These are phyloP conservation scores for Neodidymelliopsis sp. DNA, from an alignment of 2,329 filamentous ascomycete genomes.

Conservation along the genomic window DNA sequence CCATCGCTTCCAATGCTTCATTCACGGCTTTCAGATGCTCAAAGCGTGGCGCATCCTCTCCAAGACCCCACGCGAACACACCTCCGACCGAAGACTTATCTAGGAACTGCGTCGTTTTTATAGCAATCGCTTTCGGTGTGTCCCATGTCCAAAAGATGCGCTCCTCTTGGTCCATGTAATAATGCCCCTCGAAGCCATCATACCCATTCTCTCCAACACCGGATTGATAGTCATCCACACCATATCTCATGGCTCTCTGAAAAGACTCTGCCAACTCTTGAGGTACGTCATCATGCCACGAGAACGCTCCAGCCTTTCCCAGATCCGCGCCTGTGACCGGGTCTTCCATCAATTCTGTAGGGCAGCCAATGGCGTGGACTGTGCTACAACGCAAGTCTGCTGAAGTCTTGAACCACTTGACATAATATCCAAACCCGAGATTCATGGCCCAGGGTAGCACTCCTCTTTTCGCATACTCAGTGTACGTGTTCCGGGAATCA, in stretches of 20 bases:
- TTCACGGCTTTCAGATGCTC: constrained; percentile 50
- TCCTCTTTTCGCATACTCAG: constrained; percentile 66
- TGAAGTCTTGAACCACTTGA: constrained; percentile 68
- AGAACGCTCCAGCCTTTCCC: constrained; percentile 58
- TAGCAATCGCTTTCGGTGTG: constrained; percentile 64
- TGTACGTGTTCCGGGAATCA: constrained; percentile 61
- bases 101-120: constrained; percentile 69
- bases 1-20: constrained; percentile 11
- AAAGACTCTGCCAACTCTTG: constrained; percentile 65
- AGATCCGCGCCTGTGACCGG: constrained; percentile 66
- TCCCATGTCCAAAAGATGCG: constrained; percentile 79
- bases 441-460: constrained; percentile 64
- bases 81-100: constrained; percentile 64
- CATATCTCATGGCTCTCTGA: constrained; percentile 60
- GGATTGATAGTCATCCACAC: constrained; percentile 69
- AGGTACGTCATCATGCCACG: constrained; percentile 50
- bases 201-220: too few species aligned
- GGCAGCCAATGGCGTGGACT: constrained; percentile 59
- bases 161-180: constrained; percentile 68
- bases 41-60: constrained; percentile 63
- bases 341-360: constrained; percentile 66
- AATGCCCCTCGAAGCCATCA: constrained; percentile 60
- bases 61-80: constrained; percentile 78
- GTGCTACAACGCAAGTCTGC: constrained; percentile 57
- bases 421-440: constrained; percentile 73